Percentiles rank a stretch among this genome's conserved stretches.
Conservation (phyloP, 164 flowering plant genomes). For the Hamamelis virginiana region DNA sequence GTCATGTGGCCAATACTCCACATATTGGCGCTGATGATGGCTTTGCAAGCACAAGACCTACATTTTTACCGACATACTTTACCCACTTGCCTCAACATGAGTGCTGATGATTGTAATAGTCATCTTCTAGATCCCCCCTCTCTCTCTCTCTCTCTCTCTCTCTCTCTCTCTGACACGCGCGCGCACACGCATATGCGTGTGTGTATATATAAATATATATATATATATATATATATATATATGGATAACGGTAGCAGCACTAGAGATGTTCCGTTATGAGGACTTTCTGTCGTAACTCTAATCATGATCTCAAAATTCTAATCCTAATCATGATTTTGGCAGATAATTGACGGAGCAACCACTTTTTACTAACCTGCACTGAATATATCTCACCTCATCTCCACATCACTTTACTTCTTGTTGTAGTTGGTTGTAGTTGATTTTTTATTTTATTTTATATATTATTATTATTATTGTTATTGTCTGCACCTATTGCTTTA, state of each 20-base stretch:
- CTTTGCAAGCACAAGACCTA: not conserved
- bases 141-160: too few relatives aligned
- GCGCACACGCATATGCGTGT: too few relatives aligned
- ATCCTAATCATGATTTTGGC: slow-evolving; percentile 30
- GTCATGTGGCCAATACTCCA: not conserved
- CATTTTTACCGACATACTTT: slow-evolving; percentile 4
- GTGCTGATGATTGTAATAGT: not conserved
- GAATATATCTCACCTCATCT: slow-evolving; percentile 12
- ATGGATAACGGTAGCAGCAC: slow-evolving; percentile 14
- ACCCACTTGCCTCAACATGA: not conserved
- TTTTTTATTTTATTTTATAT: not conserved
- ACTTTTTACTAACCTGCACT: slow-evolving; percentile 29
- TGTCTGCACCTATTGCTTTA: too few relatives aligned
- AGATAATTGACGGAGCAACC: slow-evolving; percentile 35
- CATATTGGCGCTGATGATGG: not conserved
- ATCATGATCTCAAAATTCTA: slow-evolving; percentile 27
- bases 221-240: not conserved
- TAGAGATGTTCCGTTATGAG: slow-evolving; percentile 14
- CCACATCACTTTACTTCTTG: slow-evolving; percentile 11
- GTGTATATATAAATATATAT: too few relatives aligned
- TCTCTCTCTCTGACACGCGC: too few relatives aligned
- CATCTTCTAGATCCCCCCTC: too few relatives aligned
- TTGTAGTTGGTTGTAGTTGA: slow-evolving; percentile 16
- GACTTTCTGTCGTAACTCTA: slow-evolving; percentile 13
- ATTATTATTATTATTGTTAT: too few relatives aligned